Evolutionary conservation across 1,284 basidiomycete genomes (phyloP).

Genomic region (Pseudozyma tsukubaensis): DNA sequence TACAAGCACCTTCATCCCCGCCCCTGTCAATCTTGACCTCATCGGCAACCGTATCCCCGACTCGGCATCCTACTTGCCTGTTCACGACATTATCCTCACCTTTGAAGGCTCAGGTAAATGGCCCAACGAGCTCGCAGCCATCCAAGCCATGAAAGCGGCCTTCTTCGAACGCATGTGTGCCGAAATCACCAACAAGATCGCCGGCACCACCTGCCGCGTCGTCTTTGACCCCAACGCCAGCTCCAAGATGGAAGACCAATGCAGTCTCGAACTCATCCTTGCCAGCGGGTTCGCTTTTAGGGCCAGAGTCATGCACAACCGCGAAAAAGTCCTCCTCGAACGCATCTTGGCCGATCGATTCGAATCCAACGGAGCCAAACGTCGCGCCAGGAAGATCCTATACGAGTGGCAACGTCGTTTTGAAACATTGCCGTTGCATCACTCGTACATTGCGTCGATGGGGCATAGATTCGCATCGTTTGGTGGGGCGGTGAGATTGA

Average conservation of each 20-base stretch:
- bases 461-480: slow-evolving; percentile 84
- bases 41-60: slow-evolving; percentile 66
- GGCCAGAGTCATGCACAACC: slow-evolving; percentile 85
- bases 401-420: slow-evolving; percentile 79
- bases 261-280: slow-evolving; percentile 81
- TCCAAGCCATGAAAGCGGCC: slow-evolving; percentile 94
- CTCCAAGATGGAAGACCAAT: slow-evolving; percentile 75
- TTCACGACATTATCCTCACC: slow-evolving; percentile 71
- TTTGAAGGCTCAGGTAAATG: slow-evolving; percentile 84
- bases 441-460: slow-evolving; percentile 82
- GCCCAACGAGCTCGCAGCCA: slow-evolving; percentile 92
- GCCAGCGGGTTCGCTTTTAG: slow-evolving; percentile 88
- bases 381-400: slow-evolving; percentile 76
- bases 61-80: slow-evolving; percentile 70
- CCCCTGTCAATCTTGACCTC: slow-evolving; percentile 71
- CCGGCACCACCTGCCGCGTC: slow-evolving; percentile 70
- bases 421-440: slow-evolving; percentile 83
- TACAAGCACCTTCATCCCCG: slow-evolving; percentile 80
- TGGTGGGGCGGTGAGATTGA: slow-evolving; percentile 83
- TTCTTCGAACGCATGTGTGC: slow-evolving; percentile 71
- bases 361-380: slow-evolving; percentile 68
- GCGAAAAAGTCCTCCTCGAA: slow-evolving; percentile 84
- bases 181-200: slow-evolving; percentile 51
- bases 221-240: slow-evolving; percentile 71
- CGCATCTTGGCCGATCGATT: slow-evolving; percentile 73